A percentile compares a stretch with the other conserved stretches of the same genome.
Evolutionary conservation across 768 basidiomycete species (phyloP).

Genomic region (Udeniomyces megalosporus): DNA sequence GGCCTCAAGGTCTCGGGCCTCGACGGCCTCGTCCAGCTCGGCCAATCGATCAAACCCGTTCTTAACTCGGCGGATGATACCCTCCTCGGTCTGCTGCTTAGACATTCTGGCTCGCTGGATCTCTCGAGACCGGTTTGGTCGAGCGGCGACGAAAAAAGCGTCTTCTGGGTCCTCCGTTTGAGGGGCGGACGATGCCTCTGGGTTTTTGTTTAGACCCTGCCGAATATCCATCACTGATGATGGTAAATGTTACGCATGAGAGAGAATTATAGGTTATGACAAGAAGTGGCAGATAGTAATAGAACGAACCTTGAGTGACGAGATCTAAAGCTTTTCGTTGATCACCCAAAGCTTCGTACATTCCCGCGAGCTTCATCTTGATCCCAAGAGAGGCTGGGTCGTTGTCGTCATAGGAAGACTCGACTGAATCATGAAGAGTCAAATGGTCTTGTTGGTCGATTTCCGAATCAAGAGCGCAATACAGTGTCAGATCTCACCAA

Average conservation of each 20-base stretch:
- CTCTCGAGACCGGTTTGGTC: too few species aligned
- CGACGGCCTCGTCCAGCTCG: constrained; percentile 10
- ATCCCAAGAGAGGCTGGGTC: constrained; percentile 38
- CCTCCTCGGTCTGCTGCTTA: background rate
- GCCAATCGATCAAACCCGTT: background rate
- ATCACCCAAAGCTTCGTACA: constrained; percentile 70
- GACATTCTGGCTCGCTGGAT: background rate
- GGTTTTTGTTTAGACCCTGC: too few species aligned
- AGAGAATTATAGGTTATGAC: background rate
- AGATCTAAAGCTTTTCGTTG: constrained; percentile 66
- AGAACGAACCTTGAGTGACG: constrained; percentile 55
- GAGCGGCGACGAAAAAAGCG: too few species aligned
- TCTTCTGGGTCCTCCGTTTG: too few species aligned
- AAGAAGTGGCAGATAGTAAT: too few species aligned
- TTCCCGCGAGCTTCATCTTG: constrained; percentile 76
- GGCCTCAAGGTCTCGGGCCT: constrained; percentile 36
- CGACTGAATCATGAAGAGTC: constrained; percentile 36
- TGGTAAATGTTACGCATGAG: background rate
- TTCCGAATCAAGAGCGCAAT: too few species aligned
- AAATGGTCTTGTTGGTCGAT: too few species aligned
- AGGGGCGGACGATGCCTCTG: too few species aligned
- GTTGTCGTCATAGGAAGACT: constrained; percentile 22
- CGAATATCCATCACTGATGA: too few species aligned
- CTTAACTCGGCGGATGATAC: constrained; percentile 2
- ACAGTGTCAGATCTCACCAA: constrained; percentile 37